Conservation (phyloP, 495 filamentous ascomycete genomes). For the Neurospora intermedia region DNA sequence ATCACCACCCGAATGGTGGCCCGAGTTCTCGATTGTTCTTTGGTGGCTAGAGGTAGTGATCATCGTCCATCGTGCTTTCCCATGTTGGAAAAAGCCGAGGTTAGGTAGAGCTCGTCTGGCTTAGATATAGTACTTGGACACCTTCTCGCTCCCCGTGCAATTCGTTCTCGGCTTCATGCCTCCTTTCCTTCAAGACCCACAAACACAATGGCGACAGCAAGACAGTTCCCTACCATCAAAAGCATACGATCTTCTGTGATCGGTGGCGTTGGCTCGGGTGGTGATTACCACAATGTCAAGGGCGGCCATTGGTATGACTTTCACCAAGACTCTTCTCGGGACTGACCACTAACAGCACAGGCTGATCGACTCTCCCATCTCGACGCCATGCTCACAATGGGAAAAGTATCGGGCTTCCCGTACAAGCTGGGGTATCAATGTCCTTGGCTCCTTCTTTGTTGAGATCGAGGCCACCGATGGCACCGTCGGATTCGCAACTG, state of each 20-base stretch:
- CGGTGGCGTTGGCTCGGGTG: constrained; percentile 74
- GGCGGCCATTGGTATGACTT: constrained; percentile 68
- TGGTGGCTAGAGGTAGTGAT: background rate
- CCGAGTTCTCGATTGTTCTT: background rate
- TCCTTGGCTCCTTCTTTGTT: constrained; percentile 86
- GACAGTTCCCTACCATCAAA: constrained; percentile 63
- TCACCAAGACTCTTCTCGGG: background rate
- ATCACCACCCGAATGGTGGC: constrained; percentile 12
- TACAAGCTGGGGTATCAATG: constrained; percentile 93
- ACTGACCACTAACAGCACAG: constrained; percentile 18
- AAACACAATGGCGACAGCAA: constrained; percentile 31
- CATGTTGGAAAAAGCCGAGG: background rate
- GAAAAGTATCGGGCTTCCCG: constrained; percentile 76
- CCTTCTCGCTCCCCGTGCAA: background rate
- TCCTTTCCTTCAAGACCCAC: background rate
- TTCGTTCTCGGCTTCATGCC: background rate
- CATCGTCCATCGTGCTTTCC: background rate
- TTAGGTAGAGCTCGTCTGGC: background rate
- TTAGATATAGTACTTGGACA: background rate
- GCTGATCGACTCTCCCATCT: constrained; percentile 84
- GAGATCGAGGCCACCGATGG: constrained; percentile 84
- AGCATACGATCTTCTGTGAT: constrained; percentile 71
- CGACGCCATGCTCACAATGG: constrained; percentile 83
- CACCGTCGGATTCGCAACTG: constrained; percentile 83
- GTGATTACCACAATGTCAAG: constrained; percentile 93